phyloP scores from a whole-genome alignment of 1,139 yeast genomes.

The Lodderomyces jiufengensis region DNA sequence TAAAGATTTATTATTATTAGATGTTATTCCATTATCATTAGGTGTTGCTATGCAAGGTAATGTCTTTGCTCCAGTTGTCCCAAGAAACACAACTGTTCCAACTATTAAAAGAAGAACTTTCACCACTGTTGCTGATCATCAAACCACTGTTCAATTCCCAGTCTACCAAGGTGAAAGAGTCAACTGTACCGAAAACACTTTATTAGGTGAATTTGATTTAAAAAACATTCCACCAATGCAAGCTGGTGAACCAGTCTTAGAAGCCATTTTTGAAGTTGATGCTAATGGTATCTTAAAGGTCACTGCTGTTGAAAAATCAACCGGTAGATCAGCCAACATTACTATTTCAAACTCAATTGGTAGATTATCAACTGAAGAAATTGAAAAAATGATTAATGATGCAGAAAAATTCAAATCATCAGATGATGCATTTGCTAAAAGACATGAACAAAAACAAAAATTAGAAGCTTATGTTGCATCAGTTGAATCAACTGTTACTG shows the following conservation, averaged over 20 bases:
- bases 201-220: constrained; percentile 99
- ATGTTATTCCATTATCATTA: constrained; percentile 96
- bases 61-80: constrained; percentile 97
- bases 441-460: constrained; percentile 99
- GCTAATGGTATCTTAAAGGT: constrained; percentile 99
- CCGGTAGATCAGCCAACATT: constrained; percentile 99
- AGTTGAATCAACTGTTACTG: constrained; percentile 94
- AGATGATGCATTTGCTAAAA: constrained; percentile 99
- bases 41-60: constrained; percentile 99
- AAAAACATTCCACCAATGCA: constrained; percentile 98
- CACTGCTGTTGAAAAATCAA: constrained; percentile 98
- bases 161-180: constrained; percentile 99
- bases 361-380: constrained; percentile 96
- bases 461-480: constrained; percentile 98
- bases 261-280: constrained; percentile 98
- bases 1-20: constrained; percentile 94
- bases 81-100: constrained; percentile 99
- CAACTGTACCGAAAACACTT: constrained; percentile 98
- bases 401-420: constrained; percentile 99
- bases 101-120: constrained; percentile 99
- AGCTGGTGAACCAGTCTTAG: constrained; percentile 99
- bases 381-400: constrained; percentile 97
- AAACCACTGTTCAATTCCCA: constrained; percentile 99
- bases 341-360: constrained; percentile 99
- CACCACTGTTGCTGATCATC: constrained; percentile 99